Conservation (phyloP, 148 eudicot species). For the Drosera capensis region DNA sequence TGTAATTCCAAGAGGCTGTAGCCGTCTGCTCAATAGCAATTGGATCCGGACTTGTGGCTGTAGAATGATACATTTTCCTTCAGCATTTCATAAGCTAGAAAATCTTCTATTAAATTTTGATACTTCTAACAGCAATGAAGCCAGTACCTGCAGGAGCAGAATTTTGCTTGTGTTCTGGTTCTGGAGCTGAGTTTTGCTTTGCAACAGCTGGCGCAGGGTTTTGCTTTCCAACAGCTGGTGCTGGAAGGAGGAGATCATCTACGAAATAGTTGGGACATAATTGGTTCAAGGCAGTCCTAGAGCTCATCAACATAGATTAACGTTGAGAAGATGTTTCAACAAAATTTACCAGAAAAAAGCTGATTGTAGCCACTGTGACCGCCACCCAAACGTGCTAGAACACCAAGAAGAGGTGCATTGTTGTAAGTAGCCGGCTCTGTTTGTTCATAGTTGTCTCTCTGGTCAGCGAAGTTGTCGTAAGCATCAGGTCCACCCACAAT, state of each 20-base stretch:
- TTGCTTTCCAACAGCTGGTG: conserved; percentile 12
- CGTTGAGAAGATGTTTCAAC: neutral
- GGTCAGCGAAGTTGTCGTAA: conserved; percentile 90
- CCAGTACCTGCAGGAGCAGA: conserved; percentile 42
- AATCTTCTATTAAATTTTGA: neutral
- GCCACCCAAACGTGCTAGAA: conserved; percentile 57
- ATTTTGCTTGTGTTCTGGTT: conserved; percentile 1
- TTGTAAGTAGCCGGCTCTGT: conserved; percentile 98
- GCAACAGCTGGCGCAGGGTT: too few species aligned
- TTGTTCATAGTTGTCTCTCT: conserved; percentile 91
- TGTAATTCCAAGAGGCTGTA: conserved; percentile 48
- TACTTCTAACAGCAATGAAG: neutral
- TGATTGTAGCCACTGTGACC: conserved; percentile 87
- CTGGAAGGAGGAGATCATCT: conserved; percentile 20
- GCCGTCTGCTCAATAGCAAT: conserved; percentile 43
- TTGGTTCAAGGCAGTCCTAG: neutral
- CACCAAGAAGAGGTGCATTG: conserved; percentile 90
- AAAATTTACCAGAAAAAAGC: conserved; percentile 16
- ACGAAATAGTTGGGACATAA: conserved; percentile 10
- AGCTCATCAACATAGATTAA: neutral
- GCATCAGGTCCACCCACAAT: conserved; percentile 97
- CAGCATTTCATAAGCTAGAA: neutral
- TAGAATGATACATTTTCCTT: neutral
- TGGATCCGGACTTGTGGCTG: conserved; percentile 33
- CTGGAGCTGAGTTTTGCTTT: too few species aligned